These are phyloP conservation scores for Penicillium samsonianum DNA, from an alignment of 495 filamentous ascomycete species.

Conservation along the genomic window DNA sequence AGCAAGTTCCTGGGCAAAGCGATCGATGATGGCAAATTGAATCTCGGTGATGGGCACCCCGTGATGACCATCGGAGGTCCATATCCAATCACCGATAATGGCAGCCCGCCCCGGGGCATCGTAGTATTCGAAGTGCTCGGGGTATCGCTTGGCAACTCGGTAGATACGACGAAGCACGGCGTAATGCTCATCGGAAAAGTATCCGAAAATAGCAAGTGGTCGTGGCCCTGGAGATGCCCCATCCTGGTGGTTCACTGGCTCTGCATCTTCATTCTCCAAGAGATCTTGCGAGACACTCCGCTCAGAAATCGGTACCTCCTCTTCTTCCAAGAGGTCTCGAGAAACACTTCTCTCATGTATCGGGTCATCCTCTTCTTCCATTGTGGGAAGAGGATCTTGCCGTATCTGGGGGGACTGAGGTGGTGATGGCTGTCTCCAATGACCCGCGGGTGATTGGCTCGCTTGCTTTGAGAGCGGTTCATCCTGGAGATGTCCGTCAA, in stretches of 20 bases:
- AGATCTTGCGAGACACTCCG: slow-evolving; percentile 6
- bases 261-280: slow-evolving; percentile 15
- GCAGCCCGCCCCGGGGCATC: slow-evolving; percentile 38
- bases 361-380: slow-evolving; percentile 8
- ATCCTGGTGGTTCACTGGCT: slow-evolving; percentile 14
- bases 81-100: slow-evolving; percentile 51
- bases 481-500: slow-evolving; percentile 18
- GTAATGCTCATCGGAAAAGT: slow-evolving; percentile 52
- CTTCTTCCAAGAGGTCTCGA: slow-evolving; percentile 2
- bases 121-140: slow-evolving; percentile 43
- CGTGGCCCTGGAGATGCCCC: slow-evolving; percentile 19
- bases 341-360: not conserved
- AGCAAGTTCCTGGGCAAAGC: slow-evolving; percentile 46
- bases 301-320: slow-evolving; percentile 11
- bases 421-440: slow-evolving; percentile 13
- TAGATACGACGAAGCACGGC: slow-evolving; percentile 43
- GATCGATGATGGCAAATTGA: slow-evolving; percentile 49
- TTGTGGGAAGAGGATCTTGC: slow-evolving; percentile 1
- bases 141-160: slow-evolving; percentile 40
- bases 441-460: slow-evolving; percentile 16
- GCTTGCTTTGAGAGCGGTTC: slow-evolving; percentile 15
- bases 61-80: slow-evolving; percentile 46
- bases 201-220: slow-evolving; percentile 40
- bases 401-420: slow-evolving; percentile 6
- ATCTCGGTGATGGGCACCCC: slow-evolving; percentile 48